Percentiles rank a stretch among this genome's conserved stretches.
Conservation (phyloP, 202 grass and related monocot genomes). For the Hordeum pubiflorum region DNA sequence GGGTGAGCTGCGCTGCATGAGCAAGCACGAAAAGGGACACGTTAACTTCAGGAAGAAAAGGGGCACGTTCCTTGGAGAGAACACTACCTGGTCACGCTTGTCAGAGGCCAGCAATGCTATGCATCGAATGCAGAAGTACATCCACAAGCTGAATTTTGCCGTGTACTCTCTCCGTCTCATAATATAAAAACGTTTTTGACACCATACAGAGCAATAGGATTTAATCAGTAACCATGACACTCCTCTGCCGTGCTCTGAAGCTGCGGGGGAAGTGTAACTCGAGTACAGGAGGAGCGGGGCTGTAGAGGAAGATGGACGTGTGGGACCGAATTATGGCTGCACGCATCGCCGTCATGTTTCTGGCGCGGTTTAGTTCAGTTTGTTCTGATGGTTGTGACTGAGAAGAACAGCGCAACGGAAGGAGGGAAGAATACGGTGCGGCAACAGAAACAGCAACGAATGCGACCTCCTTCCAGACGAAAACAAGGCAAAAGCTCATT, state of each 20-base stretch:
- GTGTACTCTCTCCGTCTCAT: too few relatives aligned
- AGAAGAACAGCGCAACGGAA: conserved; percentile 21
- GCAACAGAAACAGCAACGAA: conserved; percentile 20
- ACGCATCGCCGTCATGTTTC: conserved; percentile 14
- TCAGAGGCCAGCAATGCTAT: neutral
- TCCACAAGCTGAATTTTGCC: neutral
- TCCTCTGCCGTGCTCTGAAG: neutral
- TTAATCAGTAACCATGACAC: neutral
- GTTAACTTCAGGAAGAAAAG: conserved; percentile 16
- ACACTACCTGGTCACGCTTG: neutral
- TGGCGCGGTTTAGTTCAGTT: neutral
- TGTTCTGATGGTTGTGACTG: conserved; percentile 15
- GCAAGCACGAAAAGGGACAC: conserved; percentile 33
- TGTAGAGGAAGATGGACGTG: neutral
- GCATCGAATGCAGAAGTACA: neutral
- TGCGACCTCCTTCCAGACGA: conserved; percentile 24
- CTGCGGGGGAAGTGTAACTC: neutral
- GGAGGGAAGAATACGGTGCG: neutral
- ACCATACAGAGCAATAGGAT: too few relatives aligned
- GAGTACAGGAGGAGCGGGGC: neutral
- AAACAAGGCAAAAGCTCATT: neutral
- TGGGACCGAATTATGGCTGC: neutral
- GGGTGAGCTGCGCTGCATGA: neutral
- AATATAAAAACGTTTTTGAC: too few relatives aligned
- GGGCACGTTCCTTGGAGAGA: neutral